These are phyloP conservation scores for Prunus kanzakura DNA, from an alignment of 306 rosid genomes.

Conservation along the genomic window DNA sequence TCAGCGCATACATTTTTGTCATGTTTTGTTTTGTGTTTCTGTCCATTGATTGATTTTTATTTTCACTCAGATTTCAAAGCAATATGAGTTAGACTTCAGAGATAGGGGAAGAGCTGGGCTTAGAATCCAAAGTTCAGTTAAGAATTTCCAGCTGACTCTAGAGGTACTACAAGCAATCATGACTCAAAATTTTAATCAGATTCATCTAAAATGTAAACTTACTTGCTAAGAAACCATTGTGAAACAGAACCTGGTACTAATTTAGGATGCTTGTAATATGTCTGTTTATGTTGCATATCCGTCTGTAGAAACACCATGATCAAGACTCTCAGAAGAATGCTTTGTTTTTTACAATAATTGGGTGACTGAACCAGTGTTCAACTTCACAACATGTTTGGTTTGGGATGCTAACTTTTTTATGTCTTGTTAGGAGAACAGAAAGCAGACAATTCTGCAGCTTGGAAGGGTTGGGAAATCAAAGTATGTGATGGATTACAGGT, in stretches of 20 bases:
- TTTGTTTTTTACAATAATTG: background rate
- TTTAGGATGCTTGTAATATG: too few species aligned
- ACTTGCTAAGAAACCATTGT: background rate
- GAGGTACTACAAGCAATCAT: conserved; percentile 46
- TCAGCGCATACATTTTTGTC: background rate
- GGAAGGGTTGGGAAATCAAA: conserved; percentile 79
- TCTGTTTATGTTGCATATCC: background rate
- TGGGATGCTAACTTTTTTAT: conserved; percentile 17
- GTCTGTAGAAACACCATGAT: conserved; percentile 2
- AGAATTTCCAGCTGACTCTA: conserved; percentile 83
- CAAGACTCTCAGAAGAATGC: background rate
- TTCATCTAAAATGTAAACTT: background rate
- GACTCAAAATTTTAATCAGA: background rate
- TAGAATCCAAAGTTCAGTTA: conserved; percentile 65
- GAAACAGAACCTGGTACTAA: too few species aligned
- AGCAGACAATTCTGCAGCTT: conserved; percentile 76
- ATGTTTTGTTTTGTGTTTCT: background rate
- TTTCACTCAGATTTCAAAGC: conserved; percentile 57
- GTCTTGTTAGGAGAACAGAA: conserved; percentile 59
- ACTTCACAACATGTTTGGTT: background rate
- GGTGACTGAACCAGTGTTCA: background rate
- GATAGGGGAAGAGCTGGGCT: conserved; percentile 80
- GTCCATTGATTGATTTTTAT: background rate
- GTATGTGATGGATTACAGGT: conserved; percentile 95
- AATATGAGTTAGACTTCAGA: conserved; percentile 80